Evolutionary conservation across 2,329 filamentous ascomycete genomes (phyloP), one percentile per base, ranked within the genome.

Genomic region (Bimuria novae-zelandiae): DNA sequence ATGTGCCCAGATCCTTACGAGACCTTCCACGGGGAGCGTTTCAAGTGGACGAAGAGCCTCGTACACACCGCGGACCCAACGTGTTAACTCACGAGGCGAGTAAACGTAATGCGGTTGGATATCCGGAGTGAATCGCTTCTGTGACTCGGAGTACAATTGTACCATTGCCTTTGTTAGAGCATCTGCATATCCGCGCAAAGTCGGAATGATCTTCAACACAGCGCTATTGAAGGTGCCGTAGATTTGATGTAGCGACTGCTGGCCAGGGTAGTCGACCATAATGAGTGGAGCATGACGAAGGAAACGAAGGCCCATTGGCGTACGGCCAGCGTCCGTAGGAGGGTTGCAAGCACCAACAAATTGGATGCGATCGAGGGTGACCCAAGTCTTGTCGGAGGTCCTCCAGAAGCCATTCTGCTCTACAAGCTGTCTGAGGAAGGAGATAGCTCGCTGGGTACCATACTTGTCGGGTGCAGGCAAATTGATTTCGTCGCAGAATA

Each of bases 401-500:
- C 93, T 85, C 95, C 95, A 99, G 84, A 99, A 99, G 25, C 94
- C 94, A 64, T 97, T 97, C 70, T 99, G 94, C 74, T 99, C 94
- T 43, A 99, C 92, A 57, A 99, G 86, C 73, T 99, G 94, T 64
- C 95, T 87, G 61, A 99, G 76, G 83, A 99, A 99, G 5, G 94
- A 95, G 60, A 99, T 99, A 29, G 94, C 94, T 57, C 94, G 87
- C 74, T 99, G 94, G 1, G 95, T 99, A 50, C 92, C 93, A 72
- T 99, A 99, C 67, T 92, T 93, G 77, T 99, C 94, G 3, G 94
- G 94, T 4, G 94, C 93, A 6, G 94, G 94, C 80, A 99, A 82
- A 76, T 99, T 99, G 78, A 99, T 99, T 74, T 99, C 94, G 72
- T 99, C 94, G 67, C 94, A 99, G 82, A 99, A 99, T 57, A 99